Conservation (phyloP, 768 basidiomycete species). For the Mycena polygramma region DNA sequence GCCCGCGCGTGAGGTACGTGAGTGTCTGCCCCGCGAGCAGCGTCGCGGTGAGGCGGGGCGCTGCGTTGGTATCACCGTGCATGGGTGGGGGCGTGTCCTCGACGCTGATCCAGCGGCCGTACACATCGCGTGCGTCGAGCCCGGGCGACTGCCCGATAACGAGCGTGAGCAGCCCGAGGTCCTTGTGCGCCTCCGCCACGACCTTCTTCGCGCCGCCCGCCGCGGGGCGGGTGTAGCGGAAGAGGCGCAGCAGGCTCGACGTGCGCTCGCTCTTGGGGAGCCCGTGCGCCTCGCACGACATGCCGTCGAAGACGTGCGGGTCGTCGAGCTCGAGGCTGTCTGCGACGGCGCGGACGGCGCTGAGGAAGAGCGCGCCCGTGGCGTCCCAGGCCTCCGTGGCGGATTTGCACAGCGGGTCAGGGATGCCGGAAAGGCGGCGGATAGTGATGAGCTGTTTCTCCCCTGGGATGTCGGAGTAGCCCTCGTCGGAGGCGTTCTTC, state of each 20-base stretch:
- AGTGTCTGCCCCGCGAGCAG: conserved; percentile 34
- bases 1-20: conserved; percentile 33
- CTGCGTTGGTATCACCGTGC: too few species aligned
- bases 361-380: conserved; percentile 30
- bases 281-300: conserved; percentile 20
- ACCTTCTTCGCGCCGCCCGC: conserved; percentile 18
- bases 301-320: conserved; percentile 14
- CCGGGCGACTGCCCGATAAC: conserved; percentile 34
- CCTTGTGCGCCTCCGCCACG: conserved; percentile 38
- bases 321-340: conserved; percentile 33
- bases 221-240: conserved; percentile 33
- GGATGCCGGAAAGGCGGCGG: conserved; percentile 18
- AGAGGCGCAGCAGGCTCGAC: conserved; percentile 31
- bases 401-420: neutral
- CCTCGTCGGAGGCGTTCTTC: conserved; percentile 35
- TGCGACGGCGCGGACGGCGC: conserved; percentile 22
- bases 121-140: conserved; percentile 31
- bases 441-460: conserved; percentile 38
- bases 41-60: conserved; percentile 30
- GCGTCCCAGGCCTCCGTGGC: conserved; percentile 27
- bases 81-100: conserved; percentile 36
- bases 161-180: conserved; percentile 35
- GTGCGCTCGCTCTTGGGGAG: conserved; percentile 18
- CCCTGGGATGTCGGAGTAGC: conserved; percentile 29
- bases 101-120: conserved; percentile 34